Evolutionary conservation across 2,329 filamentous ascomycete species (phyloP), one percentile per base, ranked within the genome.

Genomic region (Cytospora chrysosperma): DNA sequence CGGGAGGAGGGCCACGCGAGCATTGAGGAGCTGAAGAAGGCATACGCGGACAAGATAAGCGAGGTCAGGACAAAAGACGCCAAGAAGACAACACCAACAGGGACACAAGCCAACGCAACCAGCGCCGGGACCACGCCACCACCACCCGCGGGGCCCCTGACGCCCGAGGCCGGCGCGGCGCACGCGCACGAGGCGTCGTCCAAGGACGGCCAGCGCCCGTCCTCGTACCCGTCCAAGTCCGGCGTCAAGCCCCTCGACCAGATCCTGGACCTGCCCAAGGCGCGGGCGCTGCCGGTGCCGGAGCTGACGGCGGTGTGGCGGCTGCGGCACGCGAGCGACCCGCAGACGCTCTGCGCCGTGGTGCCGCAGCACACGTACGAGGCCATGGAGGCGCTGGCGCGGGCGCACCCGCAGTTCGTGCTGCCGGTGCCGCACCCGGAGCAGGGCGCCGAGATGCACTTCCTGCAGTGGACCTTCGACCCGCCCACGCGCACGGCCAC

Each of bases 381-480:
- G 37, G 81, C 85, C 58, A 92, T 99, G 73, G 86, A 89, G 67
- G 74, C 78, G 0, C 86, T 87, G 2, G 95, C 93, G 17, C 87
- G 86, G 67, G 80, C 81, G 58, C 86, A 94, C 74, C 95, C 95
- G 17, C 89, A 93, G 70, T 99, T 99, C 78, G 89, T 99, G 61
- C 85, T 99, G 1, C 95, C 95, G 0, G 84, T 98, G 8, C 91
- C 91, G 68, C 91, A 85, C 76, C 77, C 78, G 54, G 78, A 76
- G 27, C 81, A 81, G 68, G 92, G 91, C 58, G 92, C 93, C 54
- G 95, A 98, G 76, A 93, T 99, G 53, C 95, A 99, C 77, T 97
- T 96, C 76, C 78, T 99, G 67, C 94, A 99, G 77, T 99, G 96
- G 92, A 91, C 90, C 0, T 97, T 97, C 76, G 93, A 96, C 65